Base-by-base conservation (phyloP, 2,329 filamentous ascomycete genomes). In the Botrytis galanthina region DNA sequence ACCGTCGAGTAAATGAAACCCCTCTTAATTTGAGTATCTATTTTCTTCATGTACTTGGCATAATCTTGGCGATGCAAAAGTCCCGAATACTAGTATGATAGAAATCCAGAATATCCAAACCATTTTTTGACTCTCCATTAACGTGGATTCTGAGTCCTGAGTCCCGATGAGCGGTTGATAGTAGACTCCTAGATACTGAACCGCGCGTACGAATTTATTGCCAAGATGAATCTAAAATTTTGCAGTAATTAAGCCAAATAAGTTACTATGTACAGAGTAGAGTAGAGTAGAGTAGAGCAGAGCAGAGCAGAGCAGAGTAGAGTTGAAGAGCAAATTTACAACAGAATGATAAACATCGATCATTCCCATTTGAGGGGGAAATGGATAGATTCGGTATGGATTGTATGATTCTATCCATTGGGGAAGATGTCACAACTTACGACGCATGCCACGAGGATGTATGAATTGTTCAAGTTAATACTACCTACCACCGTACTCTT, bases 391-490 rank as follows among this genome's bases (percentile, higher is more conserved):
- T n/a, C 51, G 26, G n/a, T 29, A 54, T 54, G 51, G 48, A 54
- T 29, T 29, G 5, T 18, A 29, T 54, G n/a, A 57, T 18, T 57
- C 57, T 60, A 60, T 60, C 57, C 12, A 35, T 12, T n/a, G 48
- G 26, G 51, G 18, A 35, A 35, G 35, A 37, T 35, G 29, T 32
- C 29, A 67, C 14, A 26, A 67, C 26, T 67, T 39, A 67, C 64
- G 64, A 67, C 64, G 64, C 64, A 67, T 51, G 44, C 64, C 64
- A 67, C 64, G 64, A 67, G 44, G 64, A 48, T 54, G 29, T 60
- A 18, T 57, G 51, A 57, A 57, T 57, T 57, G 51, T 57, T 32
- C 51, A 32, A 57, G 51, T 57, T 18, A 18, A 37, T 44, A 42
- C 6, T 66, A 39, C 37, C 26, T 42, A 32, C 35, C n/a, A 12